Evolutionary conservation across 106 monocot species (phyloP), one percentile per base, ranked within the genome.

Genomic region (Acorus gramineus): DNA sequence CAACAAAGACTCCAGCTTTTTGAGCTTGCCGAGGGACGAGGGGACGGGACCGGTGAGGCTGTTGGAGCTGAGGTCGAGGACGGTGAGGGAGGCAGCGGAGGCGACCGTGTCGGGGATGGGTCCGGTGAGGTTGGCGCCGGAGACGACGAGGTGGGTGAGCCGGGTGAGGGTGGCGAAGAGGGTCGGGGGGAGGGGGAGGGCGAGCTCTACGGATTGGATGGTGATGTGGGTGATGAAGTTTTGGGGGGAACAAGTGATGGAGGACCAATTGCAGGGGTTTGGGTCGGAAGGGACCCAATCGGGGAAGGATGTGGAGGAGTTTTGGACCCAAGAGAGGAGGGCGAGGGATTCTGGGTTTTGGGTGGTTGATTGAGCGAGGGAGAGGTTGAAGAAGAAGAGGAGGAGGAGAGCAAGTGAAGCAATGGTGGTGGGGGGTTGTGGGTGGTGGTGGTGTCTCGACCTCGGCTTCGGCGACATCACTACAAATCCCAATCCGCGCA

Each of bases 181-280:
- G 49, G 53, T 42, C 1, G 71, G 4, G 3, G 92, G 84, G 6
- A 87, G 46, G 2, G 73, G 45, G 45, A 64, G 10, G 14, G 77
- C 77, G 57, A 87, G 77, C 6, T 70, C 49, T 3, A 84, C 51
- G 42, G 84, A 87, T n/a, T 80, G 72, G 63, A 87, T 77, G 62
- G 46, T 75, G 60, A 92, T 54, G 53, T 71, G 42, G 7, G 76
- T 62, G 11, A 92, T 79, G 50, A 42, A 7, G 49, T 65, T 56
- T 55, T 55, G 13, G 63, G 59, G 14, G 51, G 59, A n/a, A 67
- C 91, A 92, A 10, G 67, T 8, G 49, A 92, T 50, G 75, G 72
- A 71, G 4, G 75, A 61, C 94, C 94, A 95, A 46, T 78, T 86
- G 78, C 94, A 95, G 8, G 95, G 90, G 11, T 60, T 72, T 0